phyloP scores from a whole-genome alignment of 2,329 filamentous ascomycete genomes.

The Myriangium duriaei region DNA sequence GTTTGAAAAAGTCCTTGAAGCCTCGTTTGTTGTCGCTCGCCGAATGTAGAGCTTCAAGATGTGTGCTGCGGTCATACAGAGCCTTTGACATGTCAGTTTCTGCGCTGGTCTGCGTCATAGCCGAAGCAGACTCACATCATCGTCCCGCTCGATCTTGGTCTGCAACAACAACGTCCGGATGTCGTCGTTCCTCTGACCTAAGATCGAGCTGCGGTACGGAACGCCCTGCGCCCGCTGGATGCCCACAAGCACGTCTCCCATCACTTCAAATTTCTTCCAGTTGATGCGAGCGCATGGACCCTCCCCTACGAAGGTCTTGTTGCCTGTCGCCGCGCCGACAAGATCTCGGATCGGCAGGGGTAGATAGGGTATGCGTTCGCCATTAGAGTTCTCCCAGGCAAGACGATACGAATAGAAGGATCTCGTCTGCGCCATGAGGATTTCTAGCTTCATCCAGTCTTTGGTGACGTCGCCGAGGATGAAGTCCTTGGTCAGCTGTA shows the following conservation, averaged over 20 bases:
- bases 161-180: constrained; percentile 68
- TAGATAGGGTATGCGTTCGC: constrained; percentile 85
- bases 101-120: constrained; percentile 19
- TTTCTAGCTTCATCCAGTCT: constrained; percentile 74
- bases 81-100: constrained; percentile 9
- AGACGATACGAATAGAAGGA: constrained; percentile 92
- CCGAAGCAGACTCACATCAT: constrained; percentile 61
- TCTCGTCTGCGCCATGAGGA: constrained; percentile 87
- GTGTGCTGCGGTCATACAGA: constrained; percentile 12
- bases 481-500: constrained; percentile 65
- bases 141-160: constrained; percentile 68
- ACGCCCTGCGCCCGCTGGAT: constrained; percentile 85
- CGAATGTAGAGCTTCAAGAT: constrained; percentile 9
- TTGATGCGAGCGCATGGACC: constrained; percentile 52
- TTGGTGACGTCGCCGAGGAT: constrained; percentile 62
- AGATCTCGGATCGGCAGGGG: constrained; percentile 82
- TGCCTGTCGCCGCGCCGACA: constrained; percentile 84
- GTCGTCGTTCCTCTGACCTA: constrained; percentile 48
- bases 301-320: constrained; percentile 69
- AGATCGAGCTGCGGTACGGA: constrained; percentile 43
- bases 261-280: constrained; percentile 96
- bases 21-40: constrained; percentile 6
- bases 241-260: constrained; percentile 80
- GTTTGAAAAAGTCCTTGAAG: constrained; percentile 12
- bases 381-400: constrained; percentile 89